Percentiles rank a stretch among this genome's conserved stretches.
phyloP scores from a whole-genome alignment of 2,329 filamentous ascomycete genomes.

The Colletotrichum liriopes region DNA sequence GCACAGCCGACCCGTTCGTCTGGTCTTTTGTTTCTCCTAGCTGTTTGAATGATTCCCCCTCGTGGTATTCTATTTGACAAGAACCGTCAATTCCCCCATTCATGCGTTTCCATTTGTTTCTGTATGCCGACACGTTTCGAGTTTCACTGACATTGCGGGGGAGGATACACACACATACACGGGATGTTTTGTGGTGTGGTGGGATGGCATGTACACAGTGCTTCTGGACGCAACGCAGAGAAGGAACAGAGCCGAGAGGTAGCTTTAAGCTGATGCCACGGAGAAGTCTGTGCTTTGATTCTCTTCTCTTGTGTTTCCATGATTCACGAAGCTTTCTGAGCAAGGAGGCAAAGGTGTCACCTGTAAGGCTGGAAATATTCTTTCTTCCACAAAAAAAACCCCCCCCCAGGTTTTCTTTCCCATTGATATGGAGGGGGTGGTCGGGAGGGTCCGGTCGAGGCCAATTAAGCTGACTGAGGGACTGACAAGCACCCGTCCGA shows the following conservation, averaged over 20 bases:
- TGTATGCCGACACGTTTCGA: slow-evolving; percentile 15
- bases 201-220: neutral
- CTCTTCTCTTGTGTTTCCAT: neutral
- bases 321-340: neutral
- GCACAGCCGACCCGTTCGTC: slow-evolving; percentile 20
- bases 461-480: neutral
- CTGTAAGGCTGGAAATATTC: neutral
- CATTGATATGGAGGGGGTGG: neutral
- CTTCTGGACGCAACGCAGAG: neutral
- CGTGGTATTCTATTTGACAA: neutral
- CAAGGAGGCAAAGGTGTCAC: neutral
- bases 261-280: neutral
- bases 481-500: neutral
- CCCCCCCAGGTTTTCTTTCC: neutral
- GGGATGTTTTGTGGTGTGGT: neutral
- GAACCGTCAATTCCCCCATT: slow-evolving; percentile 1
- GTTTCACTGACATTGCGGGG: slow-evolving; percentile 16
- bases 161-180: neutral
- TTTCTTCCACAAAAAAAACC: neutral
- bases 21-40: neutral
- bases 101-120: slow-evolving; percentile 11
- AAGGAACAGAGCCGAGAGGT: neutral
- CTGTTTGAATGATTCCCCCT: neutral
- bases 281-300: neutral
- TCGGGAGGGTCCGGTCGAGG: neutral